These are phyloP conservation scores for Mortierella sp. DNA, from an alignment of 371 early-diverging fungal genomes.

Conservation along the genomic window DNA sequence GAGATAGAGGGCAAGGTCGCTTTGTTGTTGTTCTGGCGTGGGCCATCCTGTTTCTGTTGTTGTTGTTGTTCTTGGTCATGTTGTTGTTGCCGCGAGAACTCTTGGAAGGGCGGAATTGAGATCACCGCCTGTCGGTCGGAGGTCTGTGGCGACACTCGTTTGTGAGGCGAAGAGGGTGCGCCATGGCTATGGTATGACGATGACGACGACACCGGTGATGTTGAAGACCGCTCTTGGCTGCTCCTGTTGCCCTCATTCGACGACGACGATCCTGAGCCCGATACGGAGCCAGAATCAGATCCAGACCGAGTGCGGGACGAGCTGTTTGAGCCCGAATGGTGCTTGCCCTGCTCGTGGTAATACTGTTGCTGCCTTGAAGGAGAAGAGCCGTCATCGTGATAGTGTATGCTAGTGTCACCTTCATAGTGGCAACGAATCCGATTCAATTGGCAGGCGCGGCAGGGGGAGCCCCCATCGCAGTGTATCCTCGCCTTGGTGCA, in stretches of 20 bases:
- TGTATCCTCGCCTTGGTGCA: slow-evolving; percentile 28
- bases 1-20: slow-evolving; percentile 38
- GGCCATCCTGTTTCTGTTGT: not conserved
- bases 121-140: slow-evolving; percentile 35
- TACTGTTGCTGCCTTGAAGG: slow-evolving; percentile 19
- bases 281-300: slow-evolving; percentile 36
- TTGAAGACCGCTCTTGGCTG: slow-evolving; percentile 17
- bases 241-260: slow-evolving; percentile 10
- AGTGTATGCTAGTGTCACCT: slow-evolving; percentile 35
- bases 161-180: not conserved
- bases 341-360: not conserved
- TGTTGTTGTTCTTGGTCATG: not conserved
- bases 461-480: slow-evolving; percentile 49
- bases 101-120: slow-evolving; percentile 48
- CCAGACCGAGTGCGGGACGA: slow-evolving; percentile 27
- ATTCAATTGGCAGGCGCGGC: slow-evolving; percentile 21
- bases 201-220: too few relatives aligned
- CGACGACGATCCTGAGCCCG: slow-evolving; percentile 24
- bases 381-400: slow-evolving; percentile 33
- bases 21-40: slow-evolving; percentile 15
- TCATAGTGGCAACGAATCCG: slow-evolving; percentile 43
- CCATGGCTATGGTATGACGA: not conserved
- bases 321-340: slow-evolving; percentile 17
- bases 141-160: slow-evolving; percentile 31
- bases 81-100: slow-evolving; percentile 10